Base-by-base conservation (phyloP, 257 asterid genomes). In the Forsythia viridissima region DNA sequence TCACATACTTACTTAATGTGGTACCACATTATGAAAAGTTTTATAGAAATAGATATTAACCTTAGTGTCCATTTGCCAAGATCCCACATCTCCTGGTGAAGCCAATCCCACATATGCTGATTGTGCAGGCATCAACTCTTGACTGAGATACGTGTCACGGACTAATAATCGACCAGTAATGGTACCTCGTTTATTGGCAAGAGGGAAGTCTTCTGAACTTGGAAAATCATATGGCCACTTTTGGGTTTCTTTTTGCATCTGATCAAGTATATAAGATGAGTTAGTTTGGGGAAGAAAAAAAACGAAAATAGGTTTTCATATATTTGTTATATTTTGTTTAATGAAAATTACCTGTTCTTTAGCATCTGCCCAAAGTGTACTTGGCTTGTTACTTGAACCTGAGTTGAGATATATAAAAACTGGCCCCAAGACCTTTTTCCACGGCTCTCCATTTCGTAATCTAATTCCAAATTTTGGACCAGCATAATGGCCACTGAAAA, bases 181-280 rank as follows among this genome's bases (percentile, higher is more conserved):
- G 15, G 84, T 42, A 43, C 94, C 93, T 1, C 98, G 89, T 55
- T 87, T 82, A 46, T 75, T 18, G 42, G 88, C 78, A 77, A 4
- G 82, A 24, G 91, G 87, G 48, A 86, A 89, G 70, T 91, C 92
- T 0, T 5, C 15, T 0, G 98, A 92, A 39, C 36, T 4, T 8
- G 93, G 96, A 72, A 94, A 92, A 76, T 88, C 89, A 70, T 94
- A 93, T 1, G 98, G 97, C 98, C 98, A 92, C 72, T 87, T 89
- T 68, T 68, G 69, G 65, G 79, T 85, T 84, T 94, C 97, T 72
- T 76, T 76, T 40, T 41, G 39, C 78, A 78, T 85, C 89, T 89
- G 80, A 30, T 71, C 11, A 24, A 24, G 6, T 43, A 79, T 39
- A 6, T 34, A 2, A 5, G 4, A 74, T 15, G 21, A 34, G 67